Percentiles rank a stretch among this genome's conserved stretches.
Evolutionary conservation across 2,329 filamentous ascomycete genomes (phyloP).

Genomic region (Exophiala aquamarina): DNA sequence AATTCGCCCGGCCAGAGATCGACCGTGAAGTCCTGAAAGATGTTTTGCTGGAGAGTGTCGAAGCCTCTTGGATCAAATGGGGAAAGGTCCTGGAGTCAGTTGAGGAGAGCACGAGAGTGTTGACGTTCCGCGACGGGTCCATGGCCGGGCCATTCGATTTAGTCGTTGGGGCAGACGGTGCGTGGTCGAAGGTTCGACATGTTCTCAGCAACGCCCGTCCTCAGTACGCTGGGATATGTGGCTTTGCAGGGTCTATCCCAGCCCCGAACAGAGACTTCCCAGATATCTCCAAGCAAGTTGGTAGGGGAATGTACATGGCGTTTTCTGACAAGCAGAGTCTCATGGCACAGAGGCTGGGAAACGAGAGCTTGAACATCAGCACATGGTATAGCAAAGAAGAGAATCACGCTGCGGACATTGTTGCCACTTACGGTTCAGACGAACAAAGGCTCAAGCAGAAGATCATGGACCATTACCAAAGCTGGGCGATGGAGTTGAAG

Average conservation of each 20-base stretch:
- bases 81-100: constrained; percentile 23
- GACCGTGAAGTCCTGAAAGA: constrained; percentile 36
- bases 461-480: constrained; percentile 25
- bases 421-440: constrained; percentile 9
- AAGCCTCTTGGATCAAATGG: constrained; percentile 33
- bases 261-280: constrained; percentile 32
- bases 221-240: constrained; percentile 36
- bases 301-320: constrained; percentile 25
- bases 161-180: constrained; percentile 47
- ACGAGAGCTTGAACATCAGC: constrained; percentile 30
- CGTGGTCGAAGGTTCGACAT: constrained; percentile 40
- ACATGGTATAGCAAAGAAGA: constrained; percentile 29
- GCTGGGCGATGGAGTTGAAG: constrained; percentile 25
- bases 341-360: constrained; percentile 26
- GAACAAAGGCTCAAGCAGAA: constrained; percentile 20
- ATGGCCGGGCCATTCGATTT: constrained; percentile 39
- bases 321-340: constrained; percentile 22
- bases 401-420: constrained; percentile 20
- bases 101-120: constrained; percentile 29
- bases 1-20: constrained; percentile 36
- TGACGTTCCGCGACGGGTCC: constrained; percentile 27
- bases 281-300: constrained; percentile 28
- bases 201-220: constrained; percentile 37
- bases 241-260: constrained; percentile 29
- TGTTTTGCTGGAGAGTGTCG: constrained; percentile 35